Conservation (phyloP, 352 stramenopile genomes). For the Phytophthora podocarpi region DNA sequence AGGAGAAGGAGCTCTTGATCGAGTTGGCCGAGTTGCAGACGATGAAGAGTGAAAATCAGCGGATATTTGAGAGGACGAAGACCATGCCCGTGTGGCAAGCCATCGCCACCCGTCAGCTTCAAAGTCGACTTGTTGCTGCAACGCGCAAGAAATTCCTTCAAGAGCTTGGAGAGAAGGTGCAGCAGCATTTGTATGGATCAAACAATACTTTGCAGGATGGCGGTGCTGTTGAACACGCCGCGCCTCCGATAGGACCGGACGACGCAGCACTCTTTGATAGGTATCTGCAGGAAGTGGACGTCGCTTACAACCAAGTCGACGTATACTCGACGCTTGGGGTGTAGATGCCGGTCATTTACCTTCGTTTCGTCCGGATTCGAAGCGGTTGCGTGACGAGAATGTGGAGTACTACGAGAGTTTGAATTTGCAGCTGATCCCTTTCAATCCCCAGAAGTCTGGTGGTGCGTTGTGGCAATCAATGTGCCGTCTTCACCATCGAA, state of each 20-base stretch:
- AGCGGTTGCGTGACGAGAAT: not conserved
- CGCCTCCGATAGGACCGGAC: not conserved
- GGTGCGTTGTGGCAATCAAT: conserved; percentile 22
- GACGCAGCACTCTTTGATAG: conserved; percentile 21
- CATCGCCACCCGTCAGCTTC: conserved; percentile 20
- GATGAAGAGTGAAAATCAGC: not conserved
- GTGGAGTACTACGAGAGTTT: conserved; percentile 12
- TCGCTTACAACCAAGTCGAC: conserved; percentile 9
- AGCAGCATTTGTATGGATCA: conserved; percentile 5
- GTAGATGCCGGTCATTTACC: not conserved
- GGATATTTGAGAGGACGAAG: not conserved
- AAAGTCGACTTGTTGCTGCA: conserved; percentile 14
- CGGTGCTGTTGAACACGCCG: not conserved
- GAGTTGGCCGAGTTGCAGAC: conserved; percentile 1
- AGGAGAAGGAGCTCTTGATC: not conserved
- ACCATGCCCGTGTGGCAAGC: conserved; percentile 19
- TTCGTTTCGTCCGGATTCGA: not conserved
- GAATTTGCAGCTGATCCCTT: conserved; percentile 9
- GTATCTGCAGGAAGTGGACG: conserved; percentile 20
- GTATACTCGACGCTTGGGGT: conserved; percentile 9
- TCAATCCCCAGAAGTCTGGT: conserved; percentile 17
- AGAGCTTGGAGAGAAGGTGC: conserved; percentile 10
- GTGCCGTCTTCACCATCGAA: conserved; percentile 5
- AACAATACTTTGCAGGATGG: not conserved
- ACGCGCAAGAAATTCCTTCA: conserved; percentile 9